Percentiles rank a stretch among this genome's conserved stretches.
These are phyloP conservation scores for Camelina laxa DNA, from an alignment of 345 rosid species.

Conservation along the genomic window DNA sequence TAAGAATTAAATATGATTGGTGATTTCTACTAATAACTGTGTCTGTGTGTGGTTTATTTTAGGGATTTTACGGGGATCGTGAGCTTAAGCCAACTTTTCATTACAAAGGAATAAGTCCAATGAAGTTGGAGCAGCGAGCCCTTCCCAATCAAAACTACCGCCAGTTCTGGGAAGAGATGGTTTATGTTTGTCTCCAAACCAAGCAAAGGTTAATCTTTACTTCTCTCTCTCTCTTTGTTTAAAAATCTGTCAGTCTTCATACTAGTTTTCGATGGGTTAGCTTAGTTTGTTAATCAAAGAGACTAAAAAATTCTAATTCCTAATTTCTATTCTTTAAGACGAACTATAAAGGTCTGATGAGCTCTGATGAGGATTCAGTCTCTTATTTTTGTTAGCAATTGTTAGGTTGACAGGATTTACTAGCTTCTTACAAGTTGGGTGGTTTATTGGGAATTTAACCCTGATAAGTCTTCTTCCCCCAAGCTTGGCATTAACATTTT, in stretches of 20 bases:
- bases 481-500: background rate
- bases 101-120: background rate
- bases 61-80: slow-evolving; percentile 5
- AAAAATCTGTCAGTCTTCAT: too few species aligned
- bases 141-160: background rate
- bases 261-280: too few species aligned
- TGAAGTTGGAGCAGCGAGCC: background rate
- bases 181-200: background rate
- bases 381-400: background rate
- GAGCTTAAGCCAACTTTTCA: background rate
- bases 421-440: too few species aligned
- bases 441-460: background rate
- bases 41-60: too few species aligned
- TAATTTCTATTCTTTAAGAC: too few species aligned
- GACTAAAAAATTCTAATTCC: too few species aligned
- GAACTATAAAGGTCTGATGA: too few species aligned
- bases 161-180: slow-evolving; percentile 10
- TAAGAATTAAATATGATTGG: too few species aligned
- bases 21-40: too few species aligned
- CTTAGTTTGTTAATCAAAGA: too few species aligned
- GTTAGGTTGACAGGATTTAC: background rate
- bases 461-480: background rate
- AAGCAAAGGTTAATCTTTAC: background rate
- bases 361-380: background rate
- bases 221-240: background rate